Percentiles rank a stretch among this genome's conserved stretches.
Conservation (phyloP, 2,329 filamentous ascomycete genomes). For the Spiromastix sp. region DNA sequence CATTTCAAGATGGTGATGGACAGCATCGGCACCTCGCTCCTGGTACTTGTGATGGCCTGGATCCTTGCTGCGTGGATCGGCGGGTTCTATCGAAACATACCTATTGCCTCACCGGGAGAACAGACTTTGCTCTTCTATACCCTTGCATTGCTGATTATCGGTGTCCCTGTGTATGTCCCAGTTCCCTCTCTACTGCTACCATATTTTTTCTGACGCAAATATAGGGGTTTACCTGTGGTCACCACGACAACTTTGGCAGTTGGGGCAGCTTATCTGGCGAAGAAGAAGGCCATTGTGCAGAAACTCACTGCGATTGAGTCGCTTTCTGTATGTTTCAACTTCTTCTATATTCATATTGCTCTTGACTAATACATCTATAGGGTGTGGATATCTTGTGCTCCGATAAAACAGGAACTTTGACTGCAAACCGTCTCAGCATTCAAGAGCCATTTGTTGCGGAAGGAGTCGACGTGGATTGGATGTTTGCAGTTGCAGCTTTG, state of each 20-base stretch:
- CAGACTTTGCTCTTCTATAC: slow-evolving; percentile 76
- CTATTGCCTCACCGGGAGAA: slow-evolving; percentile 62
- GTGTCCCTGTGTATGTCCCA: slow-evolving; percentile 86
- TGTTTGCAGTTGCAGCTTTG: slow-evolving; percentile 85
- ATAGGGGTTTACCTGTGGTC: too few species aligned
- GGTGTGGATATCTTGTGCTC: slow-evolving; percentile 91
- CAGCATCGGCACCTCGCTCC: slow-evolving; percentile 69
- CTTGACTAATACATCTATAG: too few species aligned
- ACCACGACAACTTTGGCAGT: slow-evolving; percentile 94
- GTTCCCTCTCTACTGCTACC: too few species aligned
- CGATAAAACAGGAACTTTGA: slow-evolving; percentile 87
- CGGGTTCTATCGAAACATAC: slow-evolving; percentile 78
- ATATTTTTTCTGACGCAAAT: too few species aligned
- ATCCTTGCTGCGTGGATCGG: slow-evolving; percentile 76
- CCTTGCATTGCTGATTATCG: slow-evolving; percentile 80
- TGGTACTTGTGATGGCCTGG: slow-evolving; percentile 71
- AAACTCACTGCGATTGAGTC: slow-evolving; percentile 89
- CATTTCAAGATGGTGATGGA: slow-evolving; percentile 90
- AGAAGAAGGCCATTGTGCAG: slow-evolving; percentile 88
- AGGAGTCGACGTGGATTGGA: slow-evolving; percentile 74
- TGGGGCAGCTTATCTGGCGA: slow-evolving; percentile 80
- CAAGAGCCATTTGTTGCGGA: slow-evolving; percentile 73
- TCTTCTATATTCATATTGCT: too few species aligned
- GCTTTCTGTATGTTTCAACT: too few species aligned
- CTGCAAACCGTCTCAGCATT: slow-evolving; percentile 86